phyloP scores from a whole-genome alignment of 805 yeast species.

The Ogataea methylovora region DNA sequence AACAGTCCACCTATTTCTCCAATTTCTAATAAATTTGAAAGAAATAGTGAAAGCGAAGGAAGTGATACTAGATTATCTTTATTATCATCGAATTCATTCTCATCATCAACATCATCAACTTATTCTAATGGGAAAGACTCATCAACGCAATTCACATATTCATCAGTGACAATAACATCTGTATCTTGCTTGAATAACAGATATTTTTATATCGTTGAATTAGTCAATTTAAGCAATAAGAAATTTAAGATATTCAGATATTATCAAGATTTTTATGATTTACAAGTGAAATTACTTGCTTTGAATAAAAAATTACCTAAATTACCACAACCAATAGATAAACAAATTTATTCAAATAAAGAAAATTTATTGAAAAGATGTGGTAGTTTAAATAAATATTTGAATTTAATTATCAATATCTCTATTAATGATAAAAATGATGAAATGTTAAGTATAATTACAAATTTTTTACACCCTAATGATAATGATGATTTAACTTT shows the following conservation, averaged over 20 bases:
- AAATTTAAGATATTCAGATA: slow-evolving; percentile 29
- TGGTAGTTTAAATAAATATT: background rate
- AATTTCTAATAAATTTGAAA: background rate
- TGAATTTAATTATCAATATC: background rate
- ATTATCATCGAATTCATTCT: background rate
- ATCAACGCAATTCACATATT: background rate
- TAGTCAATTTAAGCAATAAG: slow-evolving; percentile 23
- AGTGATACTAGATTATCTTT: background rate
- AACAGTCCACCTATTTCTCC: background rate
- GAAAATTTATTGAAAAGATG: background rate
- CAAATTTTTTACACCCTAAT: background rate
- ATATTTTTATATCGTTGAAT: slow-evolving; percentile 45
- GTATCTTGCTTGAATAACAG: slow-evolving; percentile 34
- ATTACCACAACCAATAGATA: slow-evolving; percentile 42
- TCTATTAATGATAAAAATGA: background rate
- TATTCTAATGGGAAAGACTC: background rate
- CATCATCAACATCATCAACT: background rate
- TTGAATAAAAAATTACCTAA: slow-evolving; percentile 25
- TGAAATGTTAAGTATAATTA: background rate
- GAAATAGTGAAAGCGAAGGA: background rate
- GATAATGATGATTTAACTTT: background rate
- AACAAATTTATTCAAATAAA: background rate
- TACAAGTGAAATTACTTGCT: slow-evolving; percentile 29
- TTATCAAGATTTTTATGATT: slow-evolving; percentile 43
- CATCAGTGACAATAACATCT: slow-evolving; percentile 30